phyloP scores from a whole-genome alignment of 2,329 filamentous ascomycete genomes.

The Cercospora sp. region DNA sequence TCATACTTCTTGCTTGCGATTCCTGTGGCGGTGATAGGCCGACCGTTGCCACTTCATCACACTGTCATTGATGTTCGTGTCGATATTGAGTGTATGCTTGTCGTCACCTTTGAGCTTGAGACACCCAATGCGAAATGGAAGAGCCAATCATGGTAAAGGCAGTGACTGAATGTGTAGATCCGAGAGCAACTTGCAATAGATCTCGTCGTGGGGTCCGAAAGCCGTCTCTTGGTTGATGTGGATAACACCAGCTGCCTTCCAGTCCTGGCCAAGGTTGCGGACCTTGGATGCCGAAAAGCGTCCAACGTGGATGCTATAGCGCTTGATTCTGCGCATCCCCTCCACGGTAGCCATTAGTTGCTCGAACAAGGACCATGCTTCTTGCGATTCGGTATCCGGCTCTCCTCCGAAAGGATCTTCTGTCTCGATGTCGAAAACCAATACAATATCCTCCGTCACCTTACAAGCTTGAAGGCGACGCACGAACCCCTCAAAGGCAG shows the following conservation, averaged over 20 bases:
- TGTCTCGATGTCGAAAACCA: not conserved
- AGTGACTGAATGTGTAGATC: not conserved
- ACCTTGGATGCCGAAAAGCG: not conserved
- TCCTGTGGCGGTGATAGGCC: not conserved
- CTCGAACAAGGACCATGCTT: not conserved
- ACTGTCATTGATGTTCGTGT: not conserved
- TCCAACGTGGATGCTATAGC: not conserved
- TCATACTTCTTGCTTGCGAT: not conserved
- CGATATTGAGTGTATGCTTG: not conserved
- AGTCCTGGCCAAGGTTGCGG: not conserved
- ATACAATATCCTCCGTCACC: not conserved
- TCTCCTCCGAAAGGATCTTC: not conserved
- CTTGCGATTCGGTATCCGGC: not conserved
- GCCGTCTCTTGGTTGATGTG: not conserved
- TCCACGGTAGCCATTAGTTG: not conserved
- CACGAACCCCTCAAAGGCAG: not conserved
- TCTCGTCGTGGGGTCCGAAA: not conserved
- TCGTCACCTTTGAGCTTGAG: not conserved
- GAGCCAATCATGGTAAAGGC: not conserved
- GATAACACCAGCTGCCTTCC: not conserved
- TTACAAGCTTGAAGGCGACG: not conserved
- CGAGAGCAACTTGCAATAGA: not conserved
- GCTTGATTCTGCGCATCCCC: not conserved
- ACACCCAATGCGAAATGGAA: not conserved
- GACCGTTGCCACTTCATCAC: not conserved